Percentiles rank a stretch among this genome's conserved stretches.
Evolutionary conservation across 2,329 filamentous ascomycete species (phyloP).

Genomic region (Nothomitra cinnamomea): DNA sequence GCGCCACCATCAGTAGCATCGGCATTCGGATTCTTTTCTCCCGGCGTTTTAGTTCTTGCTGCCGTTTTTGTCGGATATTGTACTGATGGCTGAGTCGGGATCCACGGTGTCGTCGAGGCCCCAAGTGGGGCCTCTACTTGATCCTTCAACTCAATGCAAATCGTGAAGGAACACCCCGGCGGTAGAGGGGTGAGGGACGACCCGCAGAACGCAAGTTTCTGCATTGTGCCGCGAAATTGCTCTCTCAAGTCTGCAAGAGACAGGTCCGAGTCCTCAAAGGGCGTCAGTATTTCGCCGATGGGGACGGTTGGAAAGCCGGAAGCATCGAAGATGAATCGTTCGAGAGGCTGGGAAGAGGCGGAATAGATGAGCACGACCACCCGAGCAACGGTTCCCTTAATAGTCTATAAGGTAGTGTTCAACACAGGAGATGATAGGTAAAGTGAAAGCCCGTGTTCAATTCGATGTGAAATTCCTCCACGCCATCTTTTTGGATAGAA

Average conservation of each 20-base stretch:
- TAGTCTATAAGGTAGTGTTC: background rate
- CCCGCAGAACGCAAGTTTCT: conserved; percentile 39
- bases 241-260: conserved; percentile 42
- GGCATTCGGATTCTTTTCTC: conserved; percentile 11
- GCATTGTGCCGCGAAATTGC: conserved; percentile 51
- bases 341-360: conserved; percentile 22
- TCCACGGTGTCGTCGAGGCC: conserved; percentile 37
- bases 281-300: conserved; percentile 19
- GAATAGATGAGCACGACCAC: conserved; percentile 23
- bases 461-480: background rate
- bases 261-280: conserved; percentile 17
- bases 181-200: conserved; percentile 11
- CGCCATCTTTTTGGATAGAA: background rate
- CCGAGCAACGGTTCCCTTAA: conserved; percentile 18
- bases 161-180: conserved; percentile 26
- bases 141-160: conserved; percentile 31
- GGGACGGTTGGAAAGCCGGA: conserved; percentile 30
- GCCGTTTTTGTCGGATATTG: conserved; percentile 16
- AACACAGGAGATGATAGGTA: conserved; percentile 1
- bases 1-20: conserved; percentile 8
- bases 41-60: conserved; percentile 15
- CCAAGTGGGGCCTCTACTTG: conserved; percentile 29
- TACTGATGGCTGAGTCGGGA: conserved; percentile 36
- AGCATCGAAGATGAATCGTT: conserved; percentile 46
- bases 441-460: background rate